Conservation (phyloP, 768 basidiomycete genomes). For the Trametes cubensis region DNA sequence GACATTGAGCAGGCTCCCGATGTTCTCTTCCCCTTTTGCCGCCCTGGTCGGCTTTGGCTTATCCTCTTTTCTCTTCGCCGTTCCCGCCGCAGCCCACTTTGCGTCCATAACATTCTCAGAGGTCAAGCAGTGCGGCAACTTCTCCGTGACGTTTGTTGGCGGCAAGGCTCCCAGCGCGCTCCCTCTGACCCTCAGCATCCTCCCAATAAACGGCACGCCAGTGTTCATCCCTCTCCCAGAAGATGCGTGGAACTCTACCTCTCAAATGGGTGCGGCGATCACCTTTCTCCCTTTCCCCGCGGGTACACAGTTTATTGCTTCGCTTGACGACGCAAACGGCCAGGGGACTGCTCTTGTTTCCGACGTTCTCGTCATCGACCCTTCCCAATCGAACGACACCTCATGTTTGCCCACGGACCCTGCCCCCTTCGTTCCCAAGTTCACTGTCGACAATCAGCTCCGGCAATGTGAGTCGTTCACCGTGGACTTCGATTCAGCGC, state of each 20-base stretch:
- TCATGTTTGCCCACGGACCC: constrained; percentile 42
- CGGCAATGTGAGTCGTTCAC: constrained; percentile 54
- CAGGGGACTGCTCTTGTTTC: constrained; percentile 46
- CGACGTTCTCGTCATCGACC: constrained; percentile 48
- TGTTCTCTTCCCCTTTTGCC: constrained; percentile 23
- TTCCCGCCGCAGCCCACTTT: constrained; percentile 33
- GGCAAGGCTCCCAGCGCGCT: constrained; percentile 37
- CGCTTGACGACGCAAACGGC: constrained; percentile 52
- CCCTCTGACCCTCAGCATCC: constrained; percentile 51
- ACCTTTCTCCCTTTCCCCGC: constrained; percentile 55
- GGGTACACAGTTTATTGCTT: constrained; percentile 55
- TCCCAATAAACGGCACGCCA: constrained; percentile 57
- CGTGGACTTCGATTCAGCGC: constrained; percentile 44
- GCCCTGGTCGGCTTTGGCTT: constrained; percentile 28
- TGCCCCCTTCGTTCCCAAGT: constrained; percentile 31
- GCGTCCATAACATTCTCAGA: constrained; percentile 39
- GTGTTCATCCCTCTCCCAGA: constrained; percentile 49
- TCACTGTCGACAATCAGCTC: constrained; percentile 37
- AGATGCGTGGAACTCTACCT: constrained; percentile 38
- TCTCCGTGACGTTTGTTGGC: constrained; percentile 50
- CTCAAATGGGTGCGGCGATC: constrained; percentile 46
- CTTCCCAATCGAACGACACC: constrained; percentile 39
- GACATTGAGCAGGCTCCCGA: constrained; percentile 25
- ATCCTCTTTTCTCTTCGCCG: constrained; percentile 19
- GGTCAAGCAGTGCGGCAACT: constrained; percentile 56